Conservation (phyloP, 352 stramenopile genomes). For the Phytopythium mirpurense region DNA sequence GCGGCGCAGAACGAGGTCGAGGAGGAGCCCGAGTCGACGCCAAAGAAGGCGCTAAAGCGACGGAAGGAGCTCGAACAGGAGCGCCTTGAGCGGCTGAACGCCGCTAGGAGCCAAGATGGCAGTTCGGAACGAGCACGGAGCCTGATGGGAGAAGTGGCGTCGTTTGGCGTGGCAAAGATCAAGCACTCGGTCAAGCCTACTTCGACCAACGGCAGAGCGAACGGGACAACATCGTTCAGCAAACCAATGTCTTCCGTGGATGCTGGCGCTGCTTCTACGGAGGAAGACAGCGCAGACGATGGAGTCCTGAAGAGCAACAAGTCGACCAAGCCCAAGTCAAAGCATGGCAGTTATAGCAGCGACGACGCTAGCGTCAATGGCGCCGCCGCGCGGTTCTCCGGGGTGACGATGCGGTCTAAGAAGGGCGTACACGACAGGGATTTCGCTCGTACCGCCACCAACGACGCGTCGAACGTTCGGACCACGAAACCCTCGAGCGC, state of each 20-base stretch:
- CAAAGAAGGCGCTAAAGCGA: slow-evolving; percentile 33
- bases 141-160: slow-evolving; percentile 14
- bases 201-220: background rate
- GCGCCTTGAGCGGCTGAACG: slow-evolving; percentile 8
- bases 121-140: too few relatives aligned
- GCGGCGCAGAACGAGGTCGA: slow-evolving; percentile 16
- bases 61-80: slow-evolving; percentile 22
- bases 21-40: slow-evolving; percentile 12
- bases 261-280: background rate
- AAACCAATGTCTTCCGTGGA: background rate
- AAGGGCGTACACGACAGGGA: background rate
- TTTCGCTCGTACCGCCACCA: background rate
- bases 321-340: background rate
- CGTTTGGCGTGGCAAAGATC: background rate
- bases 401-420: background rate
- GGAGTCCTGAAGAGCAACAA: background rate
- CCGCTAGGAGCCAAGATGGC: too few relatives aligned
- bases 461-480: background rate
- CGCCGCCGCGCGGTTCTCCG: background rate
- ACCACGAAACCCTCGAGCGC: background rate
- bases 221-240: background rate
- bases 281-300: background rate
- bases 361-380: background rate
- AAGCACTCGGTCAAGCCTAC: background rate
- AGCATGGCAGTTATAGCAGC: background rate